Percentiles rank a stretch among this genome's conserved stretches.
phyloP scores from a whole-genome alignment of 1,284 basidiomycete species.

The Singerocomus inundabilis region DNA sequence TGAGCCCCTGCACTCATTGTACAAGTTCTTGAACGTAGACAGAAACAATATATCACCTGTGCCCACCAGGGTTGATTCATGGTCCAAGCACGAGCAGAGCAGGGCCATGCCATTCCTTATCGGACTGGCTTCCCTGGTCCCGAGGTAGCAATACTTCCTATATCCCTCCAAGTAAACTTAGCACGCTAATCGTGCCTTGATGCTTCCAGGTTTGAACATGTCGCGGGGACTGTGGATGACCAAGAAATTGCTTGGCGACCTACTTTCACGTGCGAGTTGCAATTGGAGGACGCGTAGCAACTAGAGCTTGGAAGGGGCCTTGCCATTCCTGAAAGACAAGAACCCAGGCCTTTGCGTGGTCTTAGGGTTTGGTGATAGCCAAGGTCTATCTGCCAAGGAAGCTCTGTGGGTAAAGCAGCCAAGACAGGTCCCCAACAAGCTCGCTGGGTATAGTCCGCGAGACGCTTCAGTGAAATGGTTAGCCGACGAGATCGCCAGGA shows the following conservation, averaged over 20 bases:
- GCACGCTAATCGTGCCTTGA: not conserved
- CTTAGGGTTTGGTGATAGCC: no score
- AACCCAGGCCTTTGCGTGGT: not conserved
- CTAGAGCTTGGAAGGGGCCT: not conserved
- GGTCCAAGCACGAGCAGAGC: not conserved
- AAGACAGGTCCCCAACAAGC: not conserved
- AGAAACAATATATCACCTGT: not conserved
- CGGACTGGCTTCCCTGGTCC: not conserved
- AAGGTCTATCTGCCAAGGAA: not conserved
- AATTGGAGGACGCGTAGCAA: not conserved
- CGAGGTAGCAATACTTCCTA: not conserved
- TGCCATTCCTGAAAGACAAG: not conserved
- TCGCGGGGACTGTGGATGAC: not conserved
- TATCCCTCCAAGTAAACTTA: not conserved
- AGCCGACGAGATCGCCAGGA: no score
- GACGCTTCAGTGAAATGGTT: no score
- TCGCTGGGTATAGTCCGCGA: no score
- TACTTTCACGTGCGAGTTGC: not conserved
- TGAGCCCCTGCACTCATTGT: not conserved
- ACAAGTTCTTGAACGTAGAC: conserved; percentile 2
- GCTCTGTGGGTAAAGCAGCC: not conserved
- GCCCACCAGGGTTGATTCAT: conserved; percentile 2
- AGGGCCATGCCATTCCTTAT: not conserved
- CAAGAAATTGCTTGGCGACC: not conserved
- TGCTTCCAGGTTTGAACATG: not conserved